Base-by-base conservation (phyloP, 306 rosid genomes). In the Bauhinia variegata region DNA sequence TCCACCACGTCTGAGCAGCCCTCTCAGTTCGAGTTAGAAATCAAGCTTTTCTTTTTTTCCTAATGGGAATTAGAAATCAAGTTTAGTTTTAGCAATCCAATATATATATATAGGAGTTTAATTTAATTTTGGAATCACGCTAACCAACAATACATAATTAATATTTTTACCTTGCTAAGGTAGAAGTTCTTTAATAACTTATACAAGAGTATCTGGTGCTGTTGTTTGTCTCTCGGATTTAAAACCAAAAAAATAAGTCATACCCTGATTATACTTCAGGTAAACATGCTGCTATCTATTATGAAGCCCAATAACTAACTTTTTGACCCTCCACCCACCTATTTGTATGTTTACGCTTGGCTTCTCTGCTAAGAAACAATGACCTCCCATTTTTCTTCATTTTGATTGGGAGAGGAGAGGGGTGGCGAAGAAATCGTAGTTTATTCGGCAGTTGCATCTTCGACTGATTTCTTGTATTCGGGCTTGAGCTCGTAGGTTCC, bases 401-500 rank as follows among this genome's bases (percentile, higher is more conserved):
- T 12, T 28, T 46, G 33, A 37, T 37, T 32, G 32, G 30, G 44
- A 3, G 41, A 28, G 30, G 44, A 3, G 41, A 28, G 38, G 14
- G 48, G 11, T 23, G 28, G 28, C 28, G 28, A 23, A 23, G 64
- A 28, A 56, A 60, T 69, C 37, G 55, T 54, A 42, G 36, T 50
- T 23, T 80, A 90, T 52, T 86, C 99, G 11, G 85, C 96, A 50
- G 17, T 67, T 15, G 86, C 57, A 9, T 90, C 96, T 72, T 95
- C 97, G 14, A 74, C 99, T 46, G 97, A 80, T 74, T 90, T 90
- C 95, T 86, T 95, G 89, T 90, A 95, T 70, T 95, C 99, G 0
- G 97, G 97, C 89, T 95, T 95, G 69, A 95, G 92, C 88, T 95
- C 99, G 11, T 95, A 95, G 2, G 99, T 95, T 83, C 99, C 99